Base-by-base conservation (phyloP, 495 filamentous ascomycete genomes). In the Venustampulla echinocandica region DNA sequence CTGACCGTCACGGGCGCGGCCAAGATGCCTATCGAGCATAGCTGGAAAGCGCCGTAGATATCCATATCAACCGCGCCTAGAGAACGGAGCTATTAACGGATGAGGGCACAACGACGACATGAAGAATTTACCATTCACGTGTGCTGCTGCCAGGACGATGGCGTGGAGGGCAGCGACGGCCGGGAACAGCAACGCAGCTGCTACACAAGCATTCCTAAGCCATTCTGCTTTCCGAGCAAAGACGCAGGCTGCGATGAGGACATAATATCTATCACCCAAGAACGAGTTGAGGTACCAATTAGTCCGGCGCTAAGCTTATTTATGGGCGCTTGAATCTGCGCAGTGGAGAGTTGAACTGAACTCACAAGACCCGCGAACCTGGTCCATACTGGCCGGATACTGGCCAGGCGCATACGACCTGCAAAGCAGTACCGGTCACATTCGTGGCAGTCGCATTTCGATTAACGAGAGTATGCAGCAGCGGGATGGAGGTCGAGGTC, bases 21-120 rank as follows among this genome's bases (percentile, higher is more conserved):
- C 9, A 82, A 49, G 22, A 79, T 74, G 24, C 74, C 78, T 38
- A 82, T 78, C 2, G 76, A 68, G 49, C 78, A 82, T 4, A 79
- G 56, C 50, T 82, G 77, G 38, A 82, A 78, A 15, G 77, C 74
- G 1, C 78, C 78, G 22, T 75, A 82, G 3, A 82, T 61, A 54
- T 82, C 78, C 76, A 82, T 76, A 52, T 82, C 78, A 15, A 80
- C 65, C 28, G 74, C 76, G 22, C 61, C 75, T 78, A 41, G 27
- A 21, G 22, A 13, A 25, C 13, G 4, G 39, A 51, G 59, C n/a
- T 55, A 54, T 35, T 5, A 41, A 22, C 42, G 18, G 32, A 17
- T 17, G 22, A 28, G 17, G 17, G 14, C 3, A 44, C 11, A n/a
- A 11, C 17, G 6, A 2, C 24, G 10, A 33, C 7, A 49, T 30